Evolutionary conservation across 1,139 yeast genomes (phyloP).

Genomic region (Lodderomyces oxycetoniae): DNA sequence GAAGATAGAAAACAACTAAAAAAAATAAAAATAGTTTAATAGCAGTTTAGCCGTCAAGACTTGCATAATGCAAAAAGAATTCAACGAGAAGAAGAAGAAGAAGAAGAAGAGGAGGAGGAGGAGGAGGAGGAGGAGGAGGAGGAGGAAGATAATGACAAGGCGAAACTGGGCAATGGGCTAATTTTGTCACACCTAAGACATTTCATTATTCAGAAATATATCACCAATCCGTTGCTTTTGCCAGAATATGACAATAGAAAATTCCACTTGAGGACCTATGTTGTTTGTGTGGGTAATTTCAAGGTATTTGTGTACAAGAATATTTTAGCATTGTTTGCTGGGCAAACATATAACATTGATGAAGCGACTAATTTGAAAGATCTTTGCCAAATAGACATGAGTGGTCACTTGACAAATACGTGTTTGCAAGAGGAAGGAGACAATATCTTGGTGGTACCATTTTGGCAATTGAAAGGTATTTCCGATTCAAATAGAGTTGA

Average conservation of each 20-base stretch:
- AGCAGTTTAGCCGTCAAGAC: too few species aligned
- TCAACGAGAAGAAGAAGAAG: slow-evolving; percentile 46
- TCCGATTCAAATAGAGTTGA: slow-evolving; percentile 20
- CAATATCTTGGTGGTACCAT: slow-evolving; percentile 56
- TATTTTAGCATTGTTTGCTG: slow-evolving; percentile 79
- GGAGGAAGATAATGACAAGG: slow-evolving; percentile 42
- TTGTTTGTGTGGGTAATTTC: slow-evolving; percentile 70
- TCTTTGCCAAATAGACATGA: slow-evolving; percentile 40
- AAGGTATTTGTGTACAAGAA: slow-evolving; percentile 73
- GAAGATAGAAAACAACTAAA: too few species aligned
- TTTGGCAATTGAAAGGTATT: slow-evolving; percentile 54
- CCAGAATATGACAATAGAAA: slow-evolving; percentile 60
- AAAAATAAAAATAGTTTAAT: too few species aligned
- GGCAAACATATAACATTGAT: slow-evolving; percentile 43
- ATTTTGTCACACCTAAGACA: slow-evolving; percentile 85
- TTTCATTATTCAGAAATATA: slow-evolving; percentile 81
- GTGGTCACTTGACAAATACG: slow-evolving; percentile 86
- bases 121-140: slow-evolving; percentile 36
- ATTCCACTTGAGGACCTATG: slow-evolving; percentile 85
- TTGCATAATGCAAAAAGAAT: too few species aligned
- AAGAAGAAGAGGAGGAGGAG: slow-evolving; percentile 26
- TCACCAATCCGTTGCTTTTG: slow-evolving; percentile 61
- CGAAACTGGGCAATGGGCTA: slow-evolving; percentile 47
- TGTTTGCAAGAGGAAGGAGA: slow-evolving; percentile 62
- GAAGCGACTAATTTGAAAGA: slow-evolving; percentile 30